Base-by-base conservation (phyloP, 31 red algal species). In the Odonthalia washingtoniensis region DNA sequence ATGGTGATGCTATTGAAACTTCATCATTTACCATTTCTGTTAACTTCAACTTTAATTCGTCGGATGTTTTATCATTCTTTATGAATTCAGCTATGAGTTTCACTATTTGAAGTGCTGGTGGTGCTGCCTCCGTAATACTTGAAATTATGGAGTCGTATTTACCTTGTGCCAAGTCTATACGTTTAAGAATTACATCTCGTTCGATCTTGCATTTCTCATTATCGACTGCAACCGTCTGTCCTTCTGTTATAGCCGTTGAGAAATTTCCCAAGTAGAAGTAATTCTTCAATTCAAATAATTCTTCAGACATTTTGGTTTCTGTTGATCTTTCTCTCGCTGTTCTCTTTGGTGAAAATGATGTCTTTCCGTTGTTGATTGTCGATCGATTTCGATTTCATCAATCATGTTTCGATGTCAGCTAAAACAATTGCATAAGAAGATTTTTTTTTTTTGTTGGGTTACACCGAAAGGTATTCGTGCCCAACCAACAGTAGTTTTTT, bases 251-350 rank as follows among this genome's bases (percentile, higher is more conserved):
- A 0, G 96, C 96, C 36, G 93, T 81, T 26, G 87, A 40, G 60
- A 91, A 77, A 67, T 98, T 98, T 0, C 93, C 93, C 37, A 98
- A 90, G 46, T 95, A 94, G 79, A 95, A 98, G 80, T 95, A 98
- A 72, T 91, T 98, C n/a, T 80, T 61, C 42, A 95, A 60, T 72
- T 98, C 96, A 64, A 95, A 95, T 41, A 98, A 46, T 26, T 98
- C 96, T 43, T 94, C 93, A 18, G 87, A 75, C 92, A 94, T 94
- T 69, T n/a, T 70, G 80, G 33, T 73, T 14, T n/a, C n/a, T n/a
- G n/a, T n/a, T n/a, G n/a, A n/a, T n/a, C n/a, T n/a, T n/a, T n/a
- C n/a, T n/a, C n/a, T n/a, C n/a, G n/a, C n/a, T n/a, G n/a, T n/a
- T n/a, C n/a, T n/a, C n/a, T n/a, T n/a, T n/a, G n/a, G n/a, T n/a